phyloP scores from a whole-genome alignment of 306 rosid genomes.

The Cyamopsis tetragonoloba region DNA sequence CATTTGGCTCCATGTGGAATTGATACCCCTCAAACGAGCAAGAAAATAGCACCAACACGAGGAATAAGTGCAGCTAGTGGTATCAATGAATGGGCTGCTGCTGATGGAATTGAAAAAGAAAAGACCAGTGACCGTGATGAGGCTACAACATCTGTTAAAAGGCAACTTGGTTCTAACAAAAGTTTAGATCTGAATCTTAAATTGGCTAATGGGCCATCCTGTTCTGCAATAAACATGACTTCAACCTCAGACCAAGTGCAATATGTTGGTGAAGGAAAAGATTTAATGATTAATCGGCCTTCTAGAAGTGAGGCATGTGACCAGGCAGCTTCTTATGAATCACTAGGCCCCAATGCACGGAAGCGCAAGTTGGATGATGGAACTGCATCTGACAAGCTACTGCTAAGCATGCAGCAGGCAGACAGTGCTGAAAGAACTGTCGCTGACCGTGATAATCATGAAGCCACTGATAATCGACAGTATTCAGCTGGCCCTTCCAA shows the following conservation, averaged over 20 bases:
- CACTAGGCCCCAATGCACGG: constrained; percentile 71
- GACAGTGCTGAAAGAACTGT: constrained; percentile 82
- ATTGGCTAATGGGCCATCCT: constrained; percentile 58
- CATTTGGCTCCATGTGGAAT: constrained; percentile 64
- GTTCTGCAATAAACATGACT: constrained; percentile 45
- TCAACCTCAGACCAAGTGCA: constrained; percentile 46
- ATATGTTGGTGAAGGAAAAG: constrained; percentile 62
- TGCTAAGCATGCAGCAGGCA: constrained; percentile 49
- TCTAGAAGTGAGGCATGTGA: constrained; percentile 88
- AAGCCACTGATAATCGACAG: constrained; percentile 59
- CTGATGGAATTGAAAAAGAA: constrained; percentile 74
- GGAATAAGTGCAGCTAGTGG: constrained; percentile 99
- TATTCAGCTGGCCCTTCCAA: constrained; percentile 81
- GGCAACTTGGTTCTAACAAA: constrained; percentile 33
- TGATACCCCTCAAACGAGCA: constrained; percentile 82
- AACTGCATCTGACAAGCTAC: constrained; percentile 22
- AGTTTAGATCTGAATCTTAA: constrained; percentile 73
- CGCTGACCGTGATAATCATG: constrained; percentile 71
- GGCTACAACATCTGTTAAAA: constrained; percentile 76
- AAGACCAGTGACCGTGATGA: constrained; percentile 80
- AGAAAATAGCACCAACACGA: constrained; percentile 83
- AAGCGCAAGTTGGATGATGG: constrained; percentile 74
- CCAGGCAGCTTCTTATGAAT: constrained; percentile 78
- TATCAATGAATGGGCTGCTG: constrained; percentile 83
- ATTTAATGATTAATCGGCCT: constrained; percentile 62